Conservation (phyloP, 179 eudicot genomes). For the Spergularia azorica region DNA sequence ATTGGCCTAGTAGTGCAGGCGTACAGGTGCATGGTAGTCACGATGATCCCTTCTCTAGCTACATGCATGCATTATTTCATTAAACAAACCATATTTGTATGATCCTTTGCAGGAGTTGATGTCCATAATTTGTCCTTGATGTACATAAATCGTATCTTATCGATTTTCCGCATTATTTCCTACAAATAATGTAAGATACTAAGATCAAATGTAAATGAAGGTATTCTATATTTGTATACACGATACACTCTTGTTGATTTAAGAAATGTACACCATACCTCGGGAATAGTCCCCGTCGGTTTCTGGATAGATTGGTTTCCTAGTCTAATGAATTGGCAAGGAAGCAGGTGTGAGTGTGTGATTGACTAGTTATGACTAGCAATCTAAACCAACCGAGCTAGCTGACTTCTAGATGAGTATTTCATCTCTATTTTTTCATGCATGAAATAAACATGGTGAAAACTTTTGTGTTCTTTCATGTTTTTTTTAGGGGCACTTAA, state of each 20-base stretch:
- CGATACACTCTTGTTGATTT: neutral
- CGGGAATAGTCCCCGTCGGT: too few relatives aligned
- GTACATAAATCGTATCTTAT: neutral
- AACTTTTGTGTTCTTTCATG: too few relatives aligned
- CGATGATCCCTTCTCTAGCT: constrained; percentile 4
- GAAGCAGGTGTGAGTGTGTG: too few relatives aligned
- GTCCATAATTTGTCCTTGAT: neutral
- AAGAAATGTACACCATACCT: neutral
- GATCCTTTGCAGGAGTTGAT: neutral
- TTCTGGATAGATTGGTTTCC: too few relatives aligned
- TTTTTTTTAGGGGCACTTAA: too few relatives aligned
- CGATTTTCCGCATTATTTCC: neutral
- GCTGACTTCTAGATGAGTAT: too few relatives aligned
- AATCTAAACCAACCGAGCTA: too few relatives aligned
- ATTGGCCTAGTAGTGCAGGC: constrained; percentile 2
- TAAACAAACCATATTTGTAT: neutral
- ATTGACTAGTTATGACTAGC: too few relatives aligned
- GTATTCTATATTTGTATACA: neutral
- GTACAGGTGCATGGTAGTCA: constrained; percentile 19
- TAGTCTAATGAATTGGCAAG: too few relatives aligned
- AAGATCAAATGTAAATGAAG: neutral
- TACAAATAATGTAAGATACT: neutral
- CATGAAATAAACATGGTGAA: too few relatives aligned
- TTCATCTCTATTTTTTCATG: too few relatives aligned
- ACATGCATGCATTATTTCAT: neutral